Conservation (phyloP, 2,329 filamentous ascomycete genomes). For the Dissoconium aciculare region DNA sequence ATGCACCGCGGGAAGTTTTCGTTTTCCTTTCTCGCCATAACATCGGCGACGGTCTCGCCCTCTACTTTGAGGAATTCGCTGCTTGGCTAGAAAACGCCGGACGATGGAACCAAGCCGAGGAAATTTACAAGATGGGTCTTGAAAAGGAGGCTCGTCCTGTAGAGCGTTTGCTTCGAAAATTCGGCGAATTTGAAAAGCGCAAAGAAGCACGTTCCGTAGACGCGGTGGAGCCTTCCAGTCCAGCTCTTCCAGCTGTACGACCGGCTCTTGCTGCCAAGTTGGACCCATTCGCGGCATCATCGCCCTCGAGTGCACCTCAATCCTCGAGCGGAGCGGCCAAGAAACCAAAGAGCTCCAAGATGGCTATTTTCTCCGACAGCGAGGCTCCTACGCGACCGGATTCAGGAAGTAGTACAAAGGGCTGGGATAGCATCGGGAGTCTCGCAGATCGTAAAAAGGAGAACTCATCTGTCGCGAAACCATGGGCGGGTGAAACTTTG, state of each 20-base stretch:
- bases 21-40: constrained; percentile 77
- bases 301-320: constrained; percentile 49
- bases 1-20: constrained; percentile 83
- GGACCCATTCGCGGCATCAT: constrained; percentile 57
- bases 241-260: constrained; percentile 68
- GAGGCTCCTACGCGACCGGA: constrained; percentile 38
- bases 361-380: constrained; percentile 75
- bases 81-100: constrained; percentile 76
- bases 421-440: constrained; percentile 86
- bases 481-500: constrained; percentile 84
- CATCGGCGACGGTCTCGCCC: constrained; percentile 71
- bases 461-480: constrained; percentile 69
- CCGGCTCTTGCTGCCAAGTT: constrained; percentile 73
- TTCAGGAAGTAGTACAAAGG: constrained; percentile 46
- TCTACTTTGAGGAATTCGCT: constrained; percentile 96
- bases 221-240: constrained; percentile 57
- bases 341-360: constrained; percentile 61
- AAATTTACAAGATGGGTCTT: constrained; percentile 81
- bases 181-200: constrained; percentile 76
- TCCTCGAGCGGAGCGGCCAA: constrained; percentile 38
- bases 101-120: constrained; percentile 80
- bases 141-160: constrained; percentile 73
- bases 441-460: constrained; percentile 85
- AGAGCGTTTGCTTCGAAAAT: constrained; percentile 73
- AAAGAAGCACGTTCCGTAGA: constrained; percentile 51